Conservation (phyloP, 1,284 basidiomycete genomes). For the Ceratobasidium sp. region DNA sequence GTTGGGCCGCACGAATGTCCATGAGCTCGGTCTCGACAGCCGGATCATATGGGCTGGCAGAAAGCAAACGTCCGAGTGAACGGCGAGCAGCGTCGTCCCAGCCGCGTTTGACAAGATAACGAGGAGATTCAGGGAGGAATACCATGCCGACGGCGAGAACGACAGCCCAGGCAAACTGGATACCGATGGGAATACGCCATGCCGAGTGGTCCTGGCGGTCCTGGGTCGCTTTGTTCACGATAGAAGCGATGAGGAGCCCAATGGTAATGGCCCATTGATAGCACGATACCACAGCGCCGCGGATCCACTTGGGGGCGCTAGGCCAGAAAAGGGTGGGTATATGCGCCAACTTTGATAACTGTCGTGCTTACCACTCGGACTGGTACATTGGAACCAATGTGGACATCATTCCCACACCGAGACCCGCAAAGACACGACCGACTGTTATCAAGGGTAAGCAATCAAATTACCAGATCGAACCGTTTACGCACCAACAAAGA, state of each 20-base stretch:
- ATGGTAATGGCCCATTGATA: slow-evolving; percentile 86
- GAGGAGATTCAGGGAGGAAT: slow-evolving; percentile 85
- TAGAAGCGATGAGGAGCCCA: slow-evolving; percentile 81
- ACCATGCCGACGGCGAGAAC: slow-evolving; percentile 74
- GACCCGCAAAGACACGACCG: slow-evolving; percentile 86
- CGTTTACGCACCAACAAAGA: slow-evolving; percentile 63
- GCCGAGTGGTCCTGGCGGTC: slow-evolving; percentile 69
- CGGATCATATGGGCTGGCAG: slow-evolving; percentile 65
- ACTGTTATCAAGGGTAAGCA: slow-evolving; percentile 68
- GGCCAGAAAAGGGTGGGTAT: slow-evolving; percentile 43
- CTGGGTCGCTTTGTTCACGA: slow-evolving; percentile 84
- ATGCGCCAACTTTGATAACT: background rate
- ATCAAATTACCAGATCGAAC: slow-evolving; percentile 53
- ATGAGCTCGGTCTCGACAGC: slow-evolving; percentile 72
- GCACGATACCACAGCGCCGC: slow-evolving; percentile 85
- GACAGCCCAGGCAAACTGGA: slow-evolving; percentile 80
- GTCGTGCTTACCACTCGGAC: slow-evolving; percentile 70
- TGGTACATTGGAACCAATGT: slow-evolving; percentile 84
- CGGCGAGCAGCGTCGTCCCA: slow-evolving; percentile 71
- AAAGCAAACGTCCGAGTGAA: slow-evolving; percentile 75
- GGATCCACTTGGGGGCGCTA: slow-evolving; percentile 78
- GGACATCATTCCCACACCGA: slow-evolving; percentile 83
- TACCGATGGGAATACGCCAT: slow-evolving; percentile 83
- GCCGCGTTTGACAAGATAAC: slow-evolving; percentile 83
- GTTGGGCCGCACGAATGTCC: slow-evolving; percentile 78